Evolutionary conservation across 108 stramenopile genomes (phyloP).

Genomic region (Cyclostephanos invisitatus): DNA sequence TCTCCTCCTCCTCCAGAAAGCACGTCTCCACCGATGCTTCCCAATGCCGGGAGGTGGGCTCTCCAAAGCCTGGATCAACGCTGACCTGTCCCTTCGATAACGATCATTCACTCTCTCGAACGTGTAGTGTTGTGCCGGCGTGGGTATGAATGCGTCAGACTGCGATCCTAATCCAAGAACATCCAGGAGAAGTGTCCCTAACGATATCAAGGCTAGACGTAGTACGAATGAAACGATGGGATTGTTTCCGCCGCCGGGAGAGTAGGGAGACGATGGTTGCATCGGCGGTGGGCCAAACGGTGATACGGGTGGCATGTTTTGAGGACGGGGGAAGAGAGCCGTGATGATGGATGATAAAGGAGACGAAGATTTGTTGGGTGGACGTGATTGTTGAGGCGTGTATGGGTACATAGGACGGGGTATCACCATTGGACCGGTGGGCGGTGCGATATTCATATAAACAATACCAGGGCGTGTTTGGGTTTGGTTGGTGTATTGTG

Average conservation of each 20-base stretch:
- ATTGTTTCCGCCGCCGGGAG: slow-evolving; percentile 15
- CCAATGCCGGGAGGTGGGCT: slow-evolving; percentile 55
- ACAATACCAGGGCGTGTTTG: slow-evolving; percentile 18
- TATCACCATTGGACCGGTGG: slow-evolving; percentile 2
- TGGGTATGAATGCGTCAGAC: slow-evolving; percentile 53
- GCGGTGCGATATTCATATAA: slow-evolving; percentile 8
- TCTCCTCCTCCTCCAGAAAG: slow-evolving; percentile 35
- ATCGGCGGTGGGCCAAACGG: slow-evolving; percentile 19
- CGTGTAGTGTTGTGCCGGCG: slow-evolving; percentile 74
- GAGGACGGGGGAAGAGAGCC: slow-evolving; percentile 24
- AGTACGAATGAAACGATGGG: slow-evolving; percentile 30
- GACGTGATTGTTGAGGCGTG: slow-evolving; percentile 17
- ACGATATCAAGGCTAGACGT: slow-evolving; percentile 42
- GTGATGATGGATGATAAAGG: slow-evolving; percentile 43
- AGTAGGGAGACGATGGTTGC: slow-evolving; percentile 28
- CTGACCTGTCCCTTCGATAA: slow-evolving; percentile 62
- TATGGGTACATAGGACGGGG: slow-evolving; percentile 13
- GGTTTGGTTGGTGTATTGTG: slow-evolving; percentile 9
- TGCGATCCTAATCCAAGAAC: slow-evolving; percentile 47
- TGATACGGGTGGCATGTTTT: slow-evolving; percentile 20
- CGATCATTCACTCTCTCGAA: slow-evolving; percentile 85
- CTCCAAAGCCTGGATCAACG: slow-evolving; percentile 51
- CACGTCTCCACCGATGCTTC: slow-evolving; percentile 29
- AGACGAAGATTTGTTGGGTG: slow-evolving; percentile 20
- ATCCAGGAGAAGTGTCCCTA: slow-evolving; percentile 49